Base-by-base conservation (phyloP, 2,329 filamentous ascomycete species). In the Aspergillus piperis region DNA sequence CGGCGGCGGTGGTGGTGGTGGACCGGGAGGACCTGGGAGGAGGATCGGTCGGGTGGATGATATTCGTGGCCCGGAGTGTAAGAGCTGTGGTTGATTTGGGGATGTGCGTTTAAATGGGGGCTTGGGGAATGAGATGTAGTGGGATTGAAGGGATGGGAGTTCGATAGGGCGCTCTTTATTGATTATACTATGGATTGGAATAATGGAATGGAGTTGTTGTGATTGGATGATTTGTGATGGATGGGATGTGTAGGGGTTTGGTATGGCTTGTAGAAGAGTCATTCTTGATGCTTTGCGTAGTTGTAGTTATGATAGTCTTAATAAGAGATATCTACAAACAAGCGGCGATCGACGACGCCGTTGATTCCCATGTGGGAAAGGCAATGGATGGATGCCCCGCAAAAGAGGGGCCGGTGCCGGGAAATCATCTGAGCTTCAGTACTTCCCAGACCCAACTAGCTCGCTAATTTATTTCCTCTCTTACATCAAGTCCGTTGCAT, bases 41-140 rank as follows among this genome's bases (percentile, higher is more conserved):
- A 75, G 73, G 51, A 71, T 82, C 62, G 79, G 80, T 10, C 74
- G 74, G 17, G 75, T 82, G 21, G 78, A 81, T 66, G 80, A 82
- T 75, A 72, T 82, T 54, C 73, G 79, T 27, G 79, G 72, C 7
- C 78, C 79, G n/a, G 80, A 81, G 64, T 82, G 80, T 64, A 72
- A 73, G 49, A 80, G 79, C 57, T 81, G 80, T 70, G 67, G 70
- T 23, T 78, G 67, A 74, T 56, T 13, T 19, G 17, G 8, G 11
- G 11, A 49, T 23, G n/a, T 13, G 25, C 5, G 21, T 11, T 3
- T 50, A 13, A 11, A 19, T 11, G 10, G 10, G 32, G 32, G 48
- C 1, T 10, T 11, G 15, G 50, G 15, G 13, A 32, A 44, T 21
- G 23, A 36, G 10, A 62, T 53, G 60, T 59, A 17, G 39, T 13